Base-by-base conservation (phyloP, 2,329 filamentous ascomycete genomes). In the Botrytis galanthina region DNA sequence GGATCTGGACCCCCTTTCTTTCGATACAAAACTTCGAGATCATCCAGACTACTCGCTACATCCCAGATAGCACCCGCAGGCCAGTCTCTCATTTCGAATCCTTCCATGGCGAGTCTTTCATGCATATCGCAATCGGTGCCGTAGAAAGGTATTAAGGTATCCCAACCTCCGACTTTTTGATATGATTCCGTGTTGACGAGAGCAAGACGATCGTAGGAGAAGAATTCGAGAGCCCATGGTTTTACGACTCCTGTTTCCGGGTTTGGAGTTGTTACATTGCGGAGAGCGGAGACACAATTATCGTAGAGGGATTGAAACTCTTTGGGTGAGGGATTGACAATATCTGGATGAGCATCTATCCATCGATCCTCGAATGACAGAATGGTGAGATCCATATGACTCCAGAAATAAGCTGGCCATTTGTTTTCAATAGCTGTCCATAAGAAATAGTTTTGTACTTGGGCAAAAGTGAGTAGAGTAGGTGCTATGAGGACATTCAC, bases 111-210 rank as follows among this genome's bases (percentile, higher is more conserved):
- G 80, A 87, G 76, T 5, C 86, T 82, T 20, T 81, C 80, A 76
- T 87, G 85, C 81, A 86, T 84, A 76, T 88, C 87, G 80, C 87
- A 89, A 76, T 89, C 87, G 42, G 84, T 86, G 71, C 85, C 83
- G 78, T 89, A 89, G 76, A 85, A 89, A 0, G 86, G 85, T 39
- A 90, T 87, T 71, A 87, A 80, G 1, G 85, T 84, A 76, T 89
- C 88, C 87, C 87, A 89, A 0, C 83, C 85, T n/a, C 87, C 83
- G 22, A 77, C 39, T 32, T 74, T 83, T 1, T 73, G 51, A 77
- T 85, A 85, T 0, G 86, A 85, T 26, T 80, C 81, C 22, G 70
- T 72, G 9, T 72, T 72, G 62, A 88, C 85, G 4, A 88, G 81
- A 7, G 86, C 83, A 12, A 89, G 82, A 77, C 86, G 85, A 78